Percentiles rank a stretch among this genome's conserved stretches.
Conservation (phyloP, 192 early-diverging fungal species). For the Podochytrium sp. region DNA sequence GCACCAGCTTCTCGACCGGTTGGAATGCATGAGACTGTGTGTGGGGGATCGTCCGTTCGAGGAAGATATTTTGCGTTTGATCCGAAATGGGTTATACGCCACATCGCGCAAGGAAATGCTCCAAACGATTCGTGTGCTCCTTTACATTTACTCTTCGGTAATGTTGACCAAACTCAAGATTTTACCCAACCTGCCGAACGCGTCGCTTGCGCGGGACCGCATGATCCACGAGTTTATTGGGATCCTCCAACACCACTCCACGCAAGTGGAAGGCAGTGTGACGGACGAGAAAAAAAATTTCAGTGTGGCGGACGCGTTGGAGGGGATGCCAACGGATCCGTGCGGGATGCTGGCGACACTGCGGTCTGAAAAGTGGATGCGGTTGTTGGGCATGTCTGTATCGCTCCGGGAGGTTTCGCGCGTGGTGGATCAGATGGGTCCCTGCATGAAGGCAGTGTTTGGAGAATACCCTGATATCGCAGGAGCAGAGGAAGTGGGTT, state of each 20-base stretch:
- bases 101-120: neutral
- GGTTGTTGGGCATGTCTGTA: constrained; percentile 4
- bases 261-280: neutral
- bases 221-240: neutral
- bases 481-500: too few species aligned
- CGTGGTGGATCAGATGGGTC: constrained; percentile 5
- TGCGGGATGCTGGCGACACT: neutral
- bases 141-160: constrained; percentile 5
- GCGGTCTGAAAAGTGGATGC: constrained; percentile 21
- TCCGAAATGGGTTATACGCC: neutral
- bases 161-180: constrained; percentile 7
- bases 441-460: constrained; percentile 18
- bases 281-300: too few species aligned
- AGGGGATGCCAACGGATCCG: constrained; percentile 6
- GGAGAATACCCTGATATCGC: constrained; percentile 27
- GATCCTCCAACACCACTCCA: neutral
- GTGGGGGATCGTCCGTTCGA: constrained; percentile 1
- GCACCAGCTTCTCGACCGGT: constrained; percentile 12
- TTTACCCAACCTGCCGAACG: constrained; percentile 1
- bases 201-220: neutral
- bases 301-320: neutral
- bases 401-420: constrained; percentile 14
- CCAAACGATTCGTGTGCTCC: neutral
- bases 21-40: constrained; percentile 3
- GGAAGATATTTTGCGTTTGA: neutral